Evolutionary conservation across 2,329 filamentous ascomycete genomes (phyloP), one percentile per base, ranked within the genome.

Genomic region (Epicoccum sorghinum): DNA sequence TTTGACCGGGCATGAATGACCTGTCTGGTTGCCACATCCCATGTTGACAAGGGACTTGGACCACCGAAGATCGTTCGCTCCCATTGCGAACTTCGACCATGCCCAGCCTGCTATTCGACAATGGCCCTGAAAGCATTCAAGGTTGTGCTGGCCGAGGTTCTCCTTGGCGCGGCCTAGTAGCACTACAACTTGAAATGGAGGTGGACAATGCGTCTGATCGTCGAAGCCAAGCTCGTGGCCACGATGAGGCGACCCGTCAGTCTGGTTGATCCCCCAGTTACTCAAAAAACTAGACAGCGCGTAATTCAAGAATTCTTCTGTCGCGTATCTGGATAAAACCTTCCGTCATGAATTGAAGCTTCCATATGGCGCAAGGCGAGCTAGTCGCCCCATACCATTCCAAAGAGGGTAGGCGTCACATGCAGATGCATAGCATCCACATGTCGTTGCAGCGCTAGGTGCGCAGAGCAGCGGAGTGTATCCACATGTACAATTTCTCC

Each of bases 141-240:
- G 48, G 48, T 27, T 13, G 18, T 33, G 40, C 39, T 27, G 35
- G 27, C n/a, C 10, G 9, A 12, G 32, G 24, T 18, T 18, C 22
- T 12, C 35, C 43, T 24, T 46, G 43, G 42, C 49, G 36, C 42
- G 49, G 49, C 49, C 29, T 42, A 36, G 49, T 30, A 14, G 36
- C 37, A 41, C 23, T 47, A 18, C 48, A 35, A 9, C 13, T 45
- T 51, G 8, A 4, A 32, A 37, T 7, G 36, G 13, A 39, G 5
- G 48, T 39, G 48, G 49, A 52, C 37, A 37, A 30, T 42, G 49
- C 43, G 37, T 14, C 10, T 30, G 22, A 42, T 23, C 38, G 27
- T 7, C 38, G 24, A 35, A 41, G 25, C 37, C 29, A 29, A 35
- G 39, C 23, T 23, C 14, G 35, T 10, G 10, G 13, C 25, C 39